Evolutionary conservation across 2,329 filamentous ascomycete species (phyloP).

Genomic region (Sclerotinia sclerotiorum): DNA sequence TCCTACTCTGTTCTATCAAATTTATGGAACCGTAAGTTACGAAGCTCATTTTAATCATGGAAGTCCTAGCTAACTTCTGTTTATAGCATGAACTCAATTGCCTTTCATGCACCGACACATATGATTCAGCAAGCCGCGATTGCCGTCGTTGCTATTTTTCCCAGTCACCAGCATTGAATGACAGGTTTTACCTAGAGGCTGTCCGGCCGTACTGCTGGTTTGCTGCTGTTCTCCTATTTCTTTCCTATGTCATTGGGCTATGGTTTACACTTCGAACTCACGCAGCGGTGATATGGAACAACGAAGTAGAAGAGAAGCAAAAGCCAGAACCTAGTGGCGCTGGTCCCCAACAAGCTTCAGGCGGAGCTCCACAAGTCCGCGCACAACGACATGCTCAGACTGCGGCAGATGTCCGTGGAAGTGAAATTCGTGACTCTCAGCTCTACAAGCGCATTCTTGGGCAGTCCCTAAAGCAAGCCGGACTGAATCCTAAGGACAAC

Average conservation of each 20-base stretch:
- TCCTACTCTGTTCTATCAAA: conserved; percentile 96
- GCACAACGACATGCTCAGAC: conserved; percentile 32
- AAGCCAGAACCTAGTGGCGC: conserved; percentile 50
- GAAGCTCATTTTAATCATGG: neutral
- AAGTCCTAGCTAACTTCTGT: conserved; percentile 41
- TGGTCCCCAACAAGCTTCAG: conserved; percentile 38
- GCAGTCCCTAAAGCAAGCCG: conserved; percentile 83
- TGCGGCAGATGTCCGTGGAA: conserved; percentile 28
- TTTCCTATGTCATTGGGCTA: conserved; percentile 89
- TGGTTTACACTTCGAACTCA: conserved; percentile 96
- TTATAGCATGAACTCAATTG: conserved; percentile 85
- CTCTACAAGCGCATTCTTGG: conserved; percentile 92
- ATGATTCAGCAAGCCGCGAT: conserved; percentile 55
- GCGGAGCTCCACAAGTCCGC: conserved; percentile 31
- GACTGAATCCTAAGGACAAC: conserved; percentile 58
- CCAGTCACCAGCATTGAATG: conserved; percentile 77
- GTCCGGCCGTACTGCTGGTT: conserved; percentile 94
- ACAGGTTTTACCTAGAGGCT: conserved; percentile 85
- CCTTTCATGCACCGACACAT: conserved; percentile 57
- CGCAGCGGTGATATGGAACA: conserved; percentile 95
- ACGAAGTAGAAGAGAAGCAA: conserved; percentile 75
- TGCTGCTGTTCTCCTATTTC: conserved; percentile 78
- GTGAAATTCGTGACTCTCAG: conserved; percentile 81
- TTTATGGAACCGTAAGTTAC: conserved; percentile 78
- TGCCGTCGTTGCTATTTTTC: conserved; percentile 94